Conservation (phyloP, 495 filamentous ascomycete genomes). For the Penicillium subrubescens region DNA sequence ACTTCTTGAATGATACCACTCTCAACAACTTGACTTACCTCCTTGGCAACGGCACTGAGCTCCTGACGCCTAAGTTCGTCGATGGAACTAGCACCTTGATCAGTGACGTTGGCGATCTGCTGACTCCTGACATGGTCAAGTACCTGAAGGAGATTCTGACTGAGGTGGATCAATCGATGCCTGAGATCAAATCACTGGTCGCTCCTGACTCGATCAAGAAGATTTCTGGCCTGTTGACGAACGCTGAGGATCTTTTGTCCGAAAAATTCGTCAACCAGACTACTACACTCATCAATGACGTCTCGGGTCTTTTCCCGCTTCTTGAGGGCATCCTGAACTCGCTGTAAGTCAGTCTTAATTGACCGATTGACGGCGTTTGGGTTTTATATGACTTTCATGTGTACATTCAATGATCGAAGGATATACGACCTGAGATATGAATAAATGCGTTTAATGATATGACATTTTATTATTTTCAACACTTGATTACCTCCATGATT, state of each 20-base stretch:
- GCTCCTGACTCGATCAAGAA: conserved; percentile 35
- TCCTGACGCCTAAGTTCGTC: conserved; percentile 41
- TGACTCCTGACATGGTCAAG: conserved; percentile 37
- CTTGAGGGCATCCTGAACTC: conserved; percentile 30
- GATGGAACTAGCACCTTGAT: conserved; percentile 35
- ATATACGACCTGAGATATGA: conserved; percentile 22
- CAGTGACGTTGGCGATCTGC: conserved; percentile 36
- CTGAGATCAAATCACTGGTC: conserved; percentile 28
- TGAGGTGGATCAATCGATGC: conserved; percentile 30
- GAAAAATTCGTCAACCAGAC: conserved; percentile 45
- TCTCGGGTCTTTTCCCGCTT: conserved; percentile 30
- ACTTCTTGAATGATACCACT: conserved; percentile 38
- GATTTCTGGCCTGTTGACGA: conserved; percentile 41
- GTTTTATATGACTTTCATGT: conserved; percentile 17
- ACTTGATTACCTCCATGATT: background rate
- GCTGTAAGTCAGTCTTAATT: conserved; percentile 17
- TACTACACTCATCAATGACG: conserved; percentile 27
- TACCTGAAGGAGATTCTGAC: conserved; percentile 38
- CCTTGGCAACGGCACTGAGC: conserved; percentile 37
- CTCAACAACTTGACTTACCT: conserved; percentile 39
- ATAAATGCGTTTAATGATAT: conserved; percentile 28
- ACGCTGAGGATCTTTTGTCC: conserved; percentile 45
- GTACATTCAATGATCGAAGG: conserved; percentile 22
- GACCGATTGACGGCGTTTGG: conserved; percentile 2
- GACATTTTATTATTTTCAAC: background rate